Evolutionary conservation across 257 asterid species (phyloP), one percentile per base, ranked within the genome.

Genomic region (Solanum dulcamara): DNA sequence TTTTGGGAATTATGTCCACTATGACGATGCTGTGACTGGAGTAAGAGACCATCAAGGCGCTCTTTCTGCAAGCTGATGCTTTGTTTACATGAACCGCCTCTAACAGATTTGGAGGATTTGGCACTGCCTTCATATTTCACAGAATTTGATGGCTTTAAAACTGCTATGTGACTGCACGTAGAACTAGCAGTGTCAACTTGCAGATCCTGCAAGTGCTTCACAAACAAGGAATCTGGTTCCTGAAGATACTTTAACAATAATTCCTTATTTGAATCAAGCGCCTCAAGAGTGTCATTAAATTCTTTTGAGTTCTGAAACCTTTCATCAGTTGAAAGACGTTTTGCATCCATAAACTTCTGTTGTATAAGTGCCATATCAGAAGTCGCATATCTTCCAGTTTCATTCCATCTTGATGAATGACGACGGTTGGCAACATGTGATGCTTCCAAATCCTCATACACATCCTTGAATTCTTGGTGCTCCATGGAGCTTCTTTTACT

Each of bases 361-460:
- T 91, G 92, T 66, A 90, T 85, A 80, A 86, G 85, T 26, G 90
- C 89, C 92, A 90, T 86, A 87, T 94, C 94, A 83, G 95, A 90
- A 71, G 90, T 87, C 40, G 89, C 81, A 33, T 90, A 93, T 81
- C 89, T 84, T 10, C 94, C 89, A 81, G 90, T 91, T 35, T 90
- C 88, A 57, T 80, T 92, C 96, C 95, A 89, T 88, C 90, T 92
- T 48, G 97, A 92, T 42, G 96, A 91, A 86, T 85, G 91, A n/a
- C 93, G 93, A 33, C 91, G 92, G 86, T 91, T 90, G 7, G 80
- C 89, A 48, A 89, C 87, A 90, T 93, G 97, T 7, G 98, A 90
- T 83, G 98, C 94, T 91, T 95, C 99, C 86, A 91, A 85, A 87
- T 97, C 99, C 91, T 94, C 99, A 67, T 92, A 91, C 60, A 95